A percentile compares a stretch with the other conserved stretches of the same genome.
These are phyloP conservation scores for Staphylotrichum tortipilum DNA, from an alignment of 495 filamentous ascomycete genomes.

Conservation along the genomic window DNA sequence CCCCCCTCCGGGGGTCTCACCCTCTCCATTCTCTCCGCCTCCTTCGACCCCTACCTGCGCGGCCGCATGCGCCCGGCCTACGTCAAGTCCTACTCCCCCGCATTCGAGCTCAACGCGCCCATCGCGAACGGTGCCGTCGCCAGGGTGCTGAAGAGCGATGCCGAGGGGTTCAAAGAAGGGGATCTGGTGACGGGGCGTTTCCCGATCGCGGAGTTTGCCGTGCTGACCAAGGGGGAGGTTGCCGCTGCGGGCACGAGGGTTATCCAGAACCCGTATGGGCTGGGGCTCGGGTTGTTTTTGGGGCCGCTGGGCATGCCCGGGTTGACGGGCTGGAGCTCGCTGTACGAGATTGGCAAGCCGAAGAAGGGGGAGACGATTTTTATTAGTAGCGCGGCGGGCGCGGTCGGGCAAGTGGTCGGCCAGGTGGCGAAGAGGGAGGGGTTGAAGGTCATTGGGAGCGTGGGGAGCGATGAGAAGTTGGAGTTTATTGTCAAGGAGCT, in stretches of 20 bases:
- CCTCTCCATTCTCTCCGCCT: conserved; percentile 64
- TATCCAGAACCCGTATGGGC: conserved; percentile 45
- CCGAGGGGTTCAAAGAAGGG: conserved; percentile 51
- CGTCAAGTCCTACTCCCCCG: conserved; percentile 54
- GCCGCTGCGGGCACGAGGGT: neutral
- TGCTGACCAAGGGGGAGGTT: conserved; percentile 26
- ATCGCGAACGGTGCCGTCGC: conserved; percentile 50
- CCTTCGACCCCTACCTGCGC: conserved; percentile 84
- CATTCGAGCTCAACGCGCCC: conserved; percentile 48
- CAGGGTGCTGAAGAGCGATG: conserved; percentile 59
- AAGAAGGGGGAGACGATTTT: conserved; percentile 87
- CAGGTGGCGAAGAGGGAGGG: conserved; percentile 85
- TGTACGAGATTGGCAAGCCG: conserved; percentile 76
- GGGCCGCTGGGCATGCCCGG: conserved; percentile 84
- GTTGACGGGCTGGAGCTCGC: conserved; percentile 69
- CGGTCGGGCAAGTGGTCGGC: conserved; percentile 77
- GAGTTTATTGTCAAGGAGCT: conserved; percentile 58
- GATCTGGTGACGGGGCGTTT: conserved; percentile 56
- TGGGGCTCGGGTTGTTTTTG: conserved; percentile 56
- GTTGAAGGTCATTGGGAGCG: conserved; percentile 65
- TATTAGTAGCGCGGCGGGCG: conserved; percentile 71
- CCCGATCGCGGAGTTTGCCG: conserved; percentile 55
- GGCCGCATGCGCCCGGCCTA: conserved; percentile 49
- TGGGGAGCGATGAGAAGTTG: conserved; percentile 58
- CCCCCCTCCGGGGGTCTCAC: conserved; percentile 64